Evolutionary conservation across 345 rosid species (phyloP).

Genomic region (Pseudoturritis turrita): DNA sequence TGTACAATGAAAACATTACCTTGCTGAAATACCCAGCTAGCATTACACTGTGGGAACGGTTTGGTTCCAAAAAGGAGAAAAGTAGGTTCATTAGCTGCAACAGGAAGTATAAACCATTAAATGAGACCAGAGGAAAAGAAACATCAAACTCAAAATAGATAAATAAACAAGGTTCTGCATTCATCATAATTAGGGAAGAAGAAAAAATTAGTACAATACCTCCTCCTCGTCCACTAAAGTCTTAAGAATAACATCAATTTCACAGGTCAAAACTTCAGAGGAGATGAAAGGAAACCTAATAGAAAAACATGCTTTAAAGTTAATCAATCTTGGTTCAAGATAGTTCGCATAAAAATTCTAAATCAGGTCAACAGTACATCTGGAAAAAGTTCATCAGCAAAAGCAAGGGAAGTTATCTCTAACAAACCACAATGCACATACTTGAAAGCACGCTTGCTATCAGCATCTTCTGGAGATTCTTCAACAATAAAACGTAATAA

Average conservation of each 20-base stretch:
- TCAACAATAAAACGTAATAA: slow-evolving; percentile 70
- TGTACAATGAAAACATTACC: slow-evolving; percentile 35
- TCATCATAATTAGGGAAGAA: not conserved
- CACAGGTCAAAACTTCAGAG: slow-evolving; percentile 95
- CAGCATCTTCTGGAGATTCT: slow-evolving; percentile 89
- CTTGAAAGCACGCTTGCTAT: slow-evolving; percentile 86
- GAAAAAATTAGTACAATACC: slow-evolving; percentile 40
- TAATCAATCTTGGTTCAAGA: not conserved
- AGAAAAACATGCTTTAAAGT: not conserved
- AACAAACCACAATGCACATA: slow-evolving; percentile 31
- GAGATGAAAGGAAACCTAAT: slow-evolving; percentile 93
- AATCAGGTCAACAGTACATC: not conserved
- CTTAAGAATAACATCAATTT: slow-evolving; percentile 92
- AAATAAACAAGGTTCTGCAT: not conserved
- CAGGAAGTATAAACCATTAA: slow-evolving; percentile 13
- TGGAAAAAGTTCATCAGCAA: not conserved
- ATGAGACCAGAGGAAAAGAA: slow-evolving; percentile 10
- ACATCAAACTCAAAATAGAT: not conserved
- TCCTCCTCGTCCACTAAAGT: slow-evolving; percentile 95
- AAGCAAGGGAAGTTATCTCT: not conserved
- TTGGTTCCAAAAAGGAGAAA: slow-evolving; percentile 91
- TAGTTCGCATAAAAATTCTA: not conserved
- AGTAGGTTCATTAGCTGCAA: slow-evolving; percentile 91
- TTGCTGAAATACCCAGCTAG: slow-evolving; percentile 99
- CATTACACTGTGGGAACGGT: slow-evolving; percentile 78